Evolutionary conservation across 768 basidiomycete genomes (phyloP).

Genomic region (Mycena amicta): DNA sequence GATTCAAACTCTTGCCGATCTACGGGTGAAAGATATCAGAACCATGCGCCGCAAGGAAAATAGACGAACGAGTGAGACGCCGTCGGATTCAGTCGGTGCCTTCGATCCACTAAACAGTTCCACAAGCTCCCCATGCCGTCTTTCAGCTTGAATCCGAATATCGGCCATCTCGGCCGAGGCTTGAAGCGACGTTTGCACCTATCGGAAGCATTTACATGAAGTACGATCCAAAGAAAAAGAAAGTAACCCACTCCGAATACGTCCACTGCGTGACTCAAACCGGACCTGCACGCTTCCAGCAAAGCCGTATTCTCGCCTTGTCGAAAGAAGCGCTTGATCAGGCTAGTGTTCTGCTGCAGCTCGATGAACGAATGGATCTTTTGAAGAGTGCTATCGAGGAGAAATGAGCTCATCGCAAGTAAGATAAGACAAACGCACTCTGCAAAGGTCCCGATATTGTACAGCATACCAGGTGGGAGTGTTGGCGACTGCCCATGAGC

Average conservation of each 20-base stretch:
- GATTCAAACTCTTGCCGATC: too few relatives aligned
- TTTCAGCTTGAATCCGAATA: neutral
- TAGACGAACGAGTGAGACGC: neutral
- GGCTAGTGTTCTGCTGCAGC: conserved; percentile 4
- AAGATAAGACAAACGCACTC: neutral
- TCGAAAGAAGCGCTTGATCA: neutral
- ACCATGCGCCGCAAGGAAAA: too few relatives aligned
- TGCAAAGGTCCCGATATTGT: neutral
- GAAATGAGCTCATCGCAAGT: neutral
- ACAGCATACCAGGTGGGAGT: neutral
- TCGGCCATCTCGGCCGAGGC: neutral
- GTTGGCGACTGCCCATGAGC: too few relatives aligned
- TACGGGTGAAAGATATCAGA: too few relatives aligned
- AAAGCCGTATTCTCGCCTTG: conserved; percentile 10
- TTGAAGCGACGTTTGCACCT: neutral
- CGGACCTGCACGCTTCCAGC: conserved; percentile 5
- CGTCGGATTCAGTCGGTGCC: neutral
- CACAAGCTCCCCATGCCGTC: neutral
- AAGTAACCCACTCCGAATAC: neutral
- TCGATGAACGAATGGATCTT: conserved; percentile 1
- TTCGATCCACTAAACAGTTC: neutral
- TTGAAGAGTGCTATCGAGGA: conserved; percentile 17
- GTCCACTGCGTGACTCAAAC: neutral
- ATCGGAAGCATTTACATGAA: neutral
- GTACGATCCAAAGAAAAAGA: neutral